Base-by-base conservation (phyloP, 768 basidiomycete genomes). In the Brasilioporus rufonigricans region DNA sequence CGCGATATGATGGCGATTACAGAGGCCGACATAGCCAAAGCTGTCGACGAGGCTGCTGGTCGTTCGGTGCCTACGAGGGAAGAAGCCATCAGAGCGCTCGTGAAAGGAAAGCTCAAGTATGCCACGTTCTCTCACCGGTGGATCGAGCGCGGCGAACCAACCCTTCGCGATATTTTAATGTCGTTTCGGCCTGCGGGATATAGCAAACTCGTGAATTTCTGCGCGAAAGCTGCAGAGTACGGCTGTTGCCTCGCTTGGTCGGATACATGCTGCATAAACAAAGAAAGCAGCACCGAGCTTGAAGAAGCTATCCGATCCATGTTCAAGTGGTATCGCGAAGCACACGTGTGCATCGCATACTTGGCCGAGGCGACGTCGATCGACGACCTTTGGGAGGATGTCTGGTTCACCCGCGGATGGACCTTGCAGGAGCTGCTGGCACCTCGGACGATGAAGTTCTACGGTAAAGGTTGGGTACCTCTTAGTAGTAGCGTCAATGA, bases 181-280 rank as follows among this genome's bases (percentile, higher is more conserved):
- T 69, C 69, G 2, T 66, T 67, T 47, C 41, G 8, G 32, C 68
- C 68, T 1, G 53, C 65, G 8, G 69, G 68, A 33, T 71, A 69
- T 11, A 31, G 26, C 48, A 69, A 69, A 21, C 62, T 69, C 16
- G 55, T 39, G 21, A 54, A 55, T 7, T 71, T 69, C 23, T 69
- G 68, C 50, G 40, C 35, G 2, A 71, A 61, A 33, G 68, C 70
- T 21, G 59, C 52, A 0, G 67, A 63, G 35, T 71, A 69, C 32
- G 67, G 36, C 0, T 71, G 70, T 24, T 21, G 27, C 13, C 58
- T 70, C 3, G 72, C 66, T 31, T 73, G 70, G 70, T 69, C 66
- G n/a, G 71, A 73, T 32, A 73, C 72, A 16, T 70, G 65, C 12
- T 71, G 70, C 26, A 71, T 71, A 43, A 67, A 71, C 47, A 73